Evolutionary conservation across 139 green algal species (phyloP), one percentile per base, ranked within the genome.

Genomic region (Chlorella sp.): DNA sequence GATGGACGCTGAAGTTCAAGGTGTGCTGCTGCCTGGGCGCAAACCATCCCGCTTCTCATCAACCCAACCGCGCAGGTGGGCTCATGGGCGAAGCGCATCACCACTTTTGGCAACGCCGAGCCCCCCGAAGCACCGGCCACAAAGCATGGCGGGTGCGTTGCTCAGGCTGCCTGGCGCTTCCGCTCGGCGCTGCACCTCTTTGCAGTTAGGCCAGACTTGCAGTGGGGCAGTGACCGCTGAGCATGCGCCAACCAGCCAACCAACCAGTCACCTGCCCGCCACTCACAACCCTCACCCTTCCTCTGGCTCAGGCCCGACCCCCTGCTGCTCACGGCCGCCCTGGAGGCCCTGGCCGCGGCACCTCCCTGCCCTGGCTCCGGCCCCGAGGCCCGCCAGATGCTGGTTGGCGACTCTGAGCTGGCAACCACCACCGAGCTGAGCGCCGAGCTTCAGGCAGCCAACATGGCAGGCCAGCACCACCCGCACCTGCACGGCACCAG

Each of bases 41-140:
- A 34, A 3, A 72, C 32, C 11, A 22, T 16, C 51, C 24, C 67
- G 6, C 14, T 34, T 73, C n/a, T 30, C 4, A 8, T 17, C n/a
- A 8, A 41, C 28, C 14, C 28, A 16, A 30, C 44, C 36, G 4
- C 44, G 38, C 43, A 81, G 81, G 81, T 69, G 4, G 70, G 70
- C 26, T 86, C 81, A 14, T 86, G 81, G 81, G 72, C 70, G 19
- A 32, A 86, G 54, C 81, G 81, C n/a, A 16, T 86, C n/a, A 80
- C 72, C 54, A 81, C 58, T 0, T 80, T 75, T 60, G 51, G 2
- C 51, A 60, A 60, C 51, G 51, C 51, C 51, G 24, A 60, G 51
- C 51, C 51, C 13, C 51, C 51, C 51, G 16, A 20, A 20, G 51
- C 9, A 16, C 51, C 51, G 24, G 13, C 51, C 24, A 16, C 51